These are phyloP conservation scores for Anethum foeniculum DNA, from an alignment of 140 eudicot species.

Conservation along the genomic window DNA sequence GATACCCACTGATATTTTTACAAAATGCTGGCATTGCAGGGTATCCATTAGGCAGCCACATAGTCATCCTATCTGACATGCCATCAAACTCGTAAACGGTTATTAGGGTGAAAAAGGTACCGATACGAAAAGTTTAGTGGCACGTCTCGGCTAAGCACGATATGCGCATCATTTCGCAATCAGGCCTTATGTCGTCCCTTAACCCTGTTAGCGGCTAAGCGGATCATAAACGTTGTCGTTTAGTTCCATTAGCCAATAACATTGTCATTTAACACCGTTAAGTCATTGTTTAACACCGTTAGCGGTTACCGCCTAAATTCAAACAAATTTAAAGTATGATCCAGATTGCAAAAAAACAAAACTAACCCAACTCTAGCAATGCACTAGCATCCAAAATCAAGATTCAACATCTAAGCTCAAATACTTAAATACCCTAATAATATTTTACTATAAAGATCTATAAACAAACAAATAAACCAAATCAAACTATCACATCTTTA, in stretches of 20 bases:
- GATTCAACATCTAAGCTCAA: background rate
- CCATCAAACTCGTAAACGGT: background rate
- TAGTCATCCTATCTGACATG: background rate
- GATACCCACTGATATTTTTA: background rate
- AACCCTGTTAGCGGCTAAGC: background rate
- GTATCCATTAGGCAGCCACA: background rate
- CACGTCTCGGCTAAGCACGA: background rate
- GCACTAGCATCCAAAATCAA: background rate
- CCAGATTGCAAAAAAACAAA: background rate
- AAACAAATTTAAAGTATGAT: background rate
- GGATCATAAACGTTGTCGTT: background rate
- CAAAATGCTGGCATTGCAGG: background rate
- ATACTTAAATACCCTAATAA: background rate
- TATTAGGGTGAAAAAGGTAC: background rate
- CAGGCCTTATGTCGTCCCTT: background rate
- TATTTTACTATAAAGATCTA: background rate
- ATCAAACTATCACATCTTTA: background rate
- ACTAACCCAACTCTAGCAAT: background rate
- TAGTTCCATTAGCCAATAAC: background rate
- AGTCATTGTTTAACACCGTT: background rate
- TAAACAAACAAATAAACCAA: background rate
- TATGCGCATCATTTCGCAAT: background rate
- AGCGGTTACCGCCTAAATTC: background rate
- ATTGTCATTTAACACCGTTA: conserved; percentile 2
- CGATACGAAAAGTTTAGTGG: background rate